Evolutionary conservation across 345 rosid genomes (phyloP), one percentile per base, ranked within the genome.

Genomic region (Cardamine chenopodiifolia): DNA sequence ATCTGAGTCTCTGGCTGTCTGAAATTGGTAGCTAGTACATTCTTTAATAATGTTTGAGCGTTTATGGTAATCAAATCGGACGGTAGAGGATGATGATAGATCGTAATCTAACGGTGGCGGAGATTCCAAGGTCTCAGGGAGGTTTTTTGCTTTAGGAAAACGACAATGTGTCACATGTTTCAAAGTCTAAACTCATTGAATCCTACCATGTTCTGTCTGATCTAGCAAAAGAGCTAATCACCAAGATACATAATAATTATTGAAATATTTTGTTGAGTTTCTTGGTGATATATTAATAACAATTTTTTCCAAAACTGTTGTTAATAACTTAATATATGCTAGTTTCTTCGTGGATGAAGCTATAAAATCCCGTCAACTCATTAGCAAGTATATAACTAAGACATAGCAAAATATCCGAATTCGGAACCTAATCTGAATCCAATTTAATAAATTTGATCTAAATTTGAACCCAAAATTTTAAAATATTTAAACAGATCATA

Each of bases 81-180:
- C 80, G 73, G 48, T 40, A 4, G 2, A 66, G 14, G 12, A 37
- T 68, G 53, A 23, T 2, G 23, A 39, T 13, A 65, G 23, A 65
- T 64, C 19, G 13, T 1, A n/a, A 77, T 77, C 80, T 26, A 64
- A 70, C 75, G 80, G 80, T 70, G 75, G 32, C 80, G 80, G 80
- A 76, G 80, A 62, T 76, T 54, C 71, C 80, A 39, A 77, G 64
- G 80, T 64, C 32, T 10, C 47, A 19, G 45, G 80, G 61, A 56
- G 62, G 37, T 55, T 28, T 11, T 23, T 67, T 19, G 35, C 72
- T 56, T 63, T 35, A 34, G 2, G 61, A 28, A 55, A 70, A 71
- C 72, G 80, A 71, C 76, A 77, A 70, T 52, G 70, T 54, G 62
- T 62, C 75, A 23, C 75, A 29, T 28, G 2, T 42, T 39, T 44